Percentiles rank a stretch among this genome's conserved stretches.
Evolutionary conservation across 2,329 filamentous ascomycete species (phyloP).

Genomic region (Claviceps cyperi): DNA sequence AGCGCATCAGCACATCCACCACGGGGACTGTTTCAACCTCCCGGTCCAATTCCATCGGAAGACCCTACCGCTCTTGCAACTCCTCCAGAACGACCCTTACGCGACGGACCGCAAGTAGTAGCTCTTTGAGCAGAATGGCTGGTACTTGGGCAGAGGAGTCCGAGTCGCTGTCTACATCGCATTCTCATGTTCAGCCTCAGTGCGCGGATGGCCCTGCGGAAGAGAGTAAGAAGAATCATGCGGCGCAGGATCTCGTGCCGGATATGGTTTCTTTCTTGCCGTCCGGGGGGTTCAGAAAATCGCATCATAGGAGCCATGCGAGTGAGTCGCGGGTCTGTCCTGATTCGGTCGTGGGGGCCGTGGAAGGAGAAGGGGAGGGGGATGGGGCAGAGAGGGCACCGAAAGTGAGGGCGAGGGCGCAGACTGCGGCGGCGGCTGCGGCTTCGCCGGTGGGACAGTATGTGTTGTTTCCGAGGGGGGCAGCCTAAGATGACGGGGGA

Average conservation of each 20-base stretch:
- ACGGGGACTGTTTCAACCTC: conserved; percentile 34
- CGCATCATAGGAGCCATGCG: conserved; percentile 22
- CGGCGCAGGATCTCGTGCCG: conserved; percentile 18
- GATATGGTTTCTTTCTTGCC: conserved; percentile 19
- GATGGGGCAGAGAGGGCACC: too few species aligned
- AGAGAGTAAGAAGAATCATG: conserved; percentile 7
- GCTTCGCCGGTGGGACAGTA: conserved; percentile 32
- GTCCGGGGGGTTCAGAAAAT: conserved; percentile 10
- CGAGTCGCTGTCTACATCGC: conserved; percentile 15
- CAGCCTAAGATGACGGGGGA: conserved; percentile 18
- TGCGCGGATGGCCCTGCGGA: conserved; percentile 8
- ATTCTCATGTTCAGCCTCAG: conserved; percentile 1
- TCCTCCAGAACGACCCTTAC: conserved; percentile 41
- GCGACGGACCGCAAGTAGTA: conserved; percentile 38
- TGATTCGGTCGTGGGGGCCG: conserved; percentile 16
- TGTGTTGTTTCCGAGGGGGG: conserved; percentile 28
- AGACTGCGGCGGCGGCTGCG: conserved; percentile 31
- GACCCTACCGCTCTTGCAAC: conserved; percentile 38
- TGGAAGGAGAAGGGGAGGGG: conserved; percentile 10
- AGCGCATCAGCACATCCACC: conserved; percentile 41
- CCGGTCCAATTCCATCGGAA: conserved; percentile 31
- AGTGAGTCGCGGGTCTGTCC: conserved; percentile 23
- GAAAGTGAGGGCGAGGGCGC: conserved; percentile 22
- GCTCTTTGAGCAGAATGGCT: conserved; percentile 25
- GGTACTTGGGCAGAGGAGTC: conserved; percentile 16